Conservation (phyloP, 164 flowering plant genomes). For the Litsea cubeba region DNA sequence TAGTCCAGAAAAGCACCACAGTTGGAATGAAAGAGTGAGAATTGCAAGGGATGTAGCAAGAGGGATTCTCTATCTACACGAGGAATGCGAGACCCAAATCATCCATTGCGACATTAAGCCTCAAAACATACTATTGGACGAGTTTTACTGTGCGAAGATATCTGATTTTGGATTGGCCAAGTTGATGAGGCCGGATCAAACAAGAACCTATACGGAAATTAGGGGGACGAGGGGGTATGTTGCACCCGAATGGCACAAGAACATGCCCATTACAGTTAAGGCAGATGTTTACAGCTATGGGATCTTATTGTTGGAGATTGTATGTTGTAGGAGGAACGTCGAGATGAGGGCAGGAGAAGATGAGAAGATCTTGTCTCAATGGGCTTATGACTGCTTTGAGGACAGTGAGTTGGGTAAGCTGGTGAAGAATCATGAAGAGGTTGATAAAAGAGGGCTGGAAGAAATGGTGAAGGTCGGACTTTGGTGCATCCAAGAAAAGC, state of each 20-base stretch:
- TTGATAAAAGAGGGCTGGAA: not conserved
- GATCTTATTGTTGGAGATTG: no score
- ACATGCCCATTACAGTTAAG: conserved; percentile 4
- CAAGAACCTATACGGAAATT: conserved; percentile 12
- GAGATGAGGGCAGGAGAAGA: no score
- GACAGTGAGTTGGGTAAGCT: no score
- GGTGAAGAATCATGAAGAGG: not conserved
- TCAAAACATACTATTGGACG: conserved; percentile 21
- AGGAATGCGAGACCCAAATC: conserved; percentile 18
- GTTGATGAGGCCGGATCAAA: conserved; percentile 18
- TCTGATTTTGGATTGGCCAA: conserved; percentile 27
- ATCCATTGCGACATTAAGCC: conserved; percentile 28
- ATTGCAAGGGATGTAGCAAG: conserved; percentile 18
- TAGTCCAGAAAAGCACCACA: conserved; percentile 1
- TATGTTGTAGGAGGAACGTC: no score
- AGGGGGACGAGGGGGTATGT: conserved; percentile 25
- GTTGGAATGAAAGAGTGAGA: conserved; percentile 16
- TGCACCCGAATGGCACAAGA: conserved; percentile 24
- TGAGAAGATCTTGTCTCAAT: no score
- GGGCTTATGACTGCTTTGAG: no score
- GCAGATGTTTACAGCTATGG: no score
- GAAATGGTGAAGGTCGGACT: not conserved
- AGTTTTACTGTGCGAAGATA: conserved; percentile 4
- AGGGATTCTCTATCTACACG: conserved; percentile 21
- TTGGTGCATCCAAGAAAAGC: no score